Evolutionary conservation across 345 rosid genomes (phyloP), one percentile per base, ranked within the genome.

Genomic region (Syzygium jambos): DNA sequence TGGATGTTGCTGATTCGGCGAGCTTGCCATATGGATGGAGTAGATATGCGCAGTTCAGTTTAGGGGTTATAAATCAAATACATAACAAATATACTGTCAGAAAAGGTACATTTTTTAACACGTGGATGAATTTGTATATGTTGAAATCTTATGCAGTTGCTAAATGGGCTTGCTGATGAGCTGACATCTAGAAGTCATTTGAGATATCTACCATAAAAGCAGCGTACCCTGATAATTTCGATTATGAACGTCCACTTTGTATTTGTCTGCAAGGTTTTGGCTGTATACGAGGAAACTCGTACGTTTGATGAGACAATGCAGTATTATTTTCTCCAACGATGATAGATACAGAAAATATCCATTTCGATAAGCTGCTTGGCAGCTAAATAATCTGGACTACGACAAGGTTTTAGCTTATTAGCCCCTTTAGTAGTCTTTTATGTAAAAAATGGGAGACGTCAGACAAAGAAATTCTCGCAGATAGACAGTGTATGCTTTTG

Each of bases 1-100:
- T 98, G 93, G 98, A 98, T 93, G 98, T 98, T 91, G 95, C 98
- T 25, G 99, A 98, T 91, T 92, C 99, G 38, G 84, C 92, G 46
- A 92, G 91, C 52, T 93, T 96, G 93, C 96, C 99, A 3, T 94
- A 96, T 77, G 99, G 96, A 51, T 98, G 99, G 99, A 95, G 95
- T 93, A 94, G 99, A 93, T 95, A 93, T 49, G 96, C 98, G 10
- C 99, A 96, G 88, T 98, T 98, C 91, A 95, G 96, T 89, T 91
- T 98, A 93, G 95, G 95, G 14, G 95, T 98, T 55, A 89, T 96
- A 78, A 98, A 98, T 92, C 99, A 98, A 90, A 85, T 93, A 55
- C 95, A 95, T 88, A 90, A 87, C 90, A 93, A 95, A 91, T 94
- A 93, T 88, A 90, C 98, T 16, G 89, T 98, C 41, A 95, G 97